Percentiles rank a stretch among this genome's conserved stretches.
phyloP scores from a whole-genome alignment of 495 filamentous ascomycete genomes.

The Hypoxylon perforatum region DNA sequence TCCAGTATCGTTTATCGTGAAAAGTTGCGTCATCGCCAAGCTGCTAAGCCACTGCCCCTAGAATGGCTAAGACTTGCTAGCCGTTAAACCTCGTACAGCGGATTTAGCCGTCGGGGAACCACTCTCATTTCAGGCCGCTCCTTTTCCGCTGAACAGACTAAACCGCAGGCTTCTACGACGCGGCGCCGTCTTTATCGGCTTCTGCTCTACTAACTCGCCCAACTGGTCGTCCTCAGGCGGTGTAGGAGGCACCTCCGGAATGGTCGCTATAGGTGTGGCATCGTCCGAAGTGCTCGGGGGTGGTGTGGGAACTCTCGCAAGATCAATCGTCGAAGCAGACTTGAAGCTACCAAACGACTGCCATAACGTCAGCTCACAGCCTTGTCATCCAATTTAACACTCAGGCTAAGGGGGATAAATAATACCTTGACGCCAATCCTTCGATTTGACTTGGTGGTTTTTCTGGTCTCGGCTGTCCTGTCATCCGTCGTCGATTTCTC shows the following conservation, averaged over 20 bases:
- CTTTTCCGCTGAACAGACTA: conserved; percentile 41
- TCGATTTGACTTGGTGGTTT: conserved; percentile 38
- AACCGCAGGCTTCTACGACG: conserved; percentile 45
- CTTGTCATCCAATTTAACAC: conserved; percentile 9
- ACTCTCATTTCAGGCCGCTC: conserved; percentile 8
- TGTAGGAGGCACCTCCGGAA: conserved; percentile 46
- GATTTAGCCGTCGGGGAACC: neutral
- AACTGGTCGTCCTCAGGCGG: conserved; percentile 44
- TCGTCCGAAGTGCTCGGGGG: conserved; percentile 43
- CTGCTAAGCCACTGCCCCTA: neutral
- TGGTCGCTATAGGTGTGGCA: conserved; percentile 43
- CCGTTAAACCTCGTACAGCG: neutral
- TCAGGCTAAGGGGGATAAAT: conserved; percentile 8
- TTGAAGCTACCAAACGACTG: conserved; percentile 45
- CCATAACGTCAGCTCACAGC: conserved; percentile 25
- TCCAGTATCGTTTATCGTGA: conserved; percentile 16
- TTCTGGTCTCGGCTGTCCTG: conserved; percentile 38
- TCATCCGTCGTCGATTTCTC: conserved; percentile 60
- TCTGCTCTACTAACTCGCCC: conserved; percentile 33
- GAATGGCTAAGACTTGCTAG: neutral
- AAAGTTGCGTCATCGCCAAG: conserved; percentile 5
- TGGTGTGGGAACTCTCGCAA: conserved; percentile 38
- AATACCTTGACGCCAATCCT: conserved; percentile 45
- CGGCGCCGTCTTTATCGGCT: conserved; percentile 36
- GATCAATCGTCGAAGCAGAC: conserved; percentile 39